Conservation (phyloP, 2,329 filamentous ascomycete genomes). For the Colletotrichum orbiculare region DNA sequence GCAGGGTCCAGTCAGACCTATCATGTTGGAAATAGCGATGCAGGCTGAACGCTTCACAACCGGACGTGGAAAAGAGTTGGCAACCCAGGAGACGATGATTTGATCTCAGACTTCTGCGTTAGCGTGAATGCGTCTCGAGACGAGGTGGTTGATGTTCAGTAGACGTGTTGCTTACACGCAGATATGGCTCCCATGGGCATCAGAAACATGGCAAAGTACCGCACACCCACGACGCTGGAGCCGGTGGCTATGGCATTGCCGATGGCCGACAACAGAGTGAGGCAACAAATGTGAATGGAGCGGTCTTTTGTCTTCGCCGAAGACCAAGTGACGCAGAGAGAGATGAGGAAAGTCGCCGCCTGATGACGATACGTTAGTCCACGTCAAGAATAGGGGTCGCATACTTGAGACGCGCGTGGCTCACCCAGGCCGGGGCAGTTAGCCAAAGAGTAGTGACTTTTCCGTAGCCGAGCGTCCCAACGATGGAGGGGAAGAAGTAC, state of each 20-base stretch:
- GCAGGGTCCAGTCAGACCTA: constrained; percentile 43
- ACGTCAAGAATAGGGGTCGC: background rate
- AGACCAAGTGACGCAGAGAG: constrained; percentile 64
- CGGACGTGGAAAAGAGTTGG: constrained; percentile 78
- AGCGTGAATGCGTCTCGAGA: background rate
- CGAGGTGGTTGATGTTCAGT: background rate
- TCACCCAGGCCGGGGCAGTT: constrained; percentile 67
- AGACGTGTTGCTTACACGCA: constrained; percentile 48
- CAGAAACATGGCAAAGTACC: constrained; percentile 73
- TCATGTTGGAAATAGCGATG: constrained; percentile 74
- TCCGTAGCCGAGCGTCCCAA: constrained; percentile 69
- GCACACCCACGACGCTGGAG: constrained; percentile 59
- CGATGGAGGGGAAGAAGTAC: constrained; percentile 74
- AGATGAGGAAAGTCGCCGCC: constrained; percentile 64
- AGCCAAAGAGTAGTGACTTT: constrained; percentile 65
- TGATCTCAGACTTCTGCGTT: constrained; percentile 46
- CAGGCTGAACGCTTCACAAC: constrained; percentile 73
- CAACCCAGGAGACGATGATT: constrained; percentile 74
- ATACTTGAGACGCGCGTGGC: constrained; percentile 14
- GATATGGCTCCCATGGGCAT: constrained; percentile 66
- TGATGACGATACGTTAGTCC: constrained; percentile 18
- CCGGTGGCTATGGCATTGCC: constrained; percentile 68
- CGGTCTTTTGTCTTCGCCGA: constrained; percentile 65
- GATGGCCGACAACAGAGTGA: constrained; percentile 62
- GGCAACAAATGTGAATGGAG: constrained; percentile 64